These are phyloP conservation scores for Russula sp. DNA, from an alignment of 768 basidiomycete genomes.

Conservation along the genomic window DNA sequence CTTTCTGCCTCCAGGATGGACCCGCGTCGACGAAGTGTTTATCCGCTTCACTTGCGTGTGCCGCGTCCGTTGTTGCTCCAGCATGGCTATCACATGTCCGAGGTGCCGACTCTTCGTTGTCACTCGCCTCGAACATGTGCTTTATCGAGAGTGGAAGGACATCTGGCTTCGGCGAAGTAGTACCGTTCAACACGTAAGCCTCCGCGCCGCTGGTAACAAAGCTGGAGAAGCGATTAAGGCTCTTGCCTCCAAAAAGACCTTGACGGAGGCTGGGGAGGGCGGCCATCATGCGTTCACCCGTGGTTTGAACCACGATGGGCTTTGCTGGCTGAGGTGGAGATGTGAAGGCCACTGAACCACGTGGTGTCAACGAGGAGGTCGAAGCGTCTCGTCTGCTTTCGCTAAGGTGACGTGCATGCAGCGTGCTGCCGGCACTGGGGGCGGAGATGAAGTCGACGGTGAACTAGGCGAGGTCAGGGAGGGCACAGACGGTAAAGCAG, in stretches of 20 bases:
- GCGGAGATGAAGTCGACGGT: conserved; percentile 60
- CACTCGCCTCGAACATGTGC: conserved; percentile 32
- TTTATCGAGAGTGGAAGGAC: conserved; percentile 29
- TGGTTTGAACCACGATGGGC: conserved; percentile 59
- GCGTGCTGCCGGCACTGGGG: conserved; percentile 43
- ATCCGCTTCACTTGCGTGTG: conserved; percentile 49
- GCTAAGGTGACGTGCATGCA: conserved; percentile 30
- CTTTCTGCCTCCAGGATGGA: conserved; percentile 68
- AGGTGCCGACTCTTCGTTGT: conserved; percentile 40
- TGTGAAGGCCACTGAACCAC: conserved; percentile 36
- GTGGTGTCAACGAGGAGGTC: conserved; percentile 50
- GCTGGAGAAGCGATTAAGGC: conserved; percentile 78
- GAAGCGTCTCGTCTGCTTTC: conserved; percentile 41
- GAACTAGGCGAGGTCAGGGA: conserved; percentile 44
- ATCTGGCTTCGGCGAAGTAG: conserved; percentile 35
- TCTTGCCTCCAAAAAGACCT: conserved; percentile 72
- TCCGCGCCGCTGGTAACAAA: conserved; percentile 87
- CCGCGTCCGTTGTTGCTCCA: conserved; percentile 18
- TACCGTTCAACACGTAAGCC: conserved; percentile 74
- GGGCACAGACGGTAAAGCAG: conserved; percentile 1
- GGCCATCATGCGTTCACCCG: conserved; percentile 56
- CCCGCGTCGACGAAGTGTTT: conserved; percentile 68
- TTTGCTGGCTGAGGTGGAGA: conserved; percentile 33
- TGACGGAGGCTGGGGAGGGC: conserved; percentile 66
- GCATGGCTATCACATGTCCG: conserved; percentile 38